Base-by-base conservation (phyloP, 495 filamentous ascomycete species). In the Penicillium silybi region DNA sequence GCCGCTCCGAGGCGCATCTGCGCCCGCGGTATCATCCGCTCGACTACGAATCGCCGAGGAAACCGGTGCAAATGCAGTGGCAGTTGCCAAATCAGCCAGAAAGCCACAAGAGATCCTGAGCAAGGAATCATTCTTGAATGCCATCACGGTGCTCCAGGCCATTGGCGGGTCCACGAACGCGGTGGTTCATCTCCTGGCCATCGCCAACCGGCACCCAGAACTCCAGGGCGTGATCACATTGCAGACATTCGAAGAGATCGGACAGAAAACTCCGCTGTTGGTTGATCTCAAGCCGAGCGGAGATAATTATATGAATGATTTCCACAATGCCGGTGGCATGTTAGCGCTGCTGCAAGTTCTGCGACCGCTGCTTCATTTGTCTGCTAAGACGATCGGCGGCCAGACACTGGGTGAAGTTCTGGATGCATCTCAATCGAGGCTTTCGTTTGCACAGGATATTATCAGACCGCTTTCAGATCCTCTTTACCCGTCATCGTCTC, bases 131-230 rank as follows among this genome's bases (percentile, higher is more conserved):
- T 86, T 88, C 56, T 58, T 80, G 41, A 88, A 88, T 59, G 84
- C 84, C 40, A 83, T 85, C 56, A 84, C 72, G 2, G 84, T 87
- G 0, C 73, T 88, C 2, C 85, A 87, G 52, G 84, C 85, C 17
- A 84, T 87, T 38, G 84, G 85, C 18, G 85, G 85, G 16, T 85
- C 82, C 0, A 87, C 84, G 1, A 88, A 87, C 66, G 83, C 81
- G 4, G 73, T 88, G 6, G 79, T 87, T 0, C 85, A 88, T 55
- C 64, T 88, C 9, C 65, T 88, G 63, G 85, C 85, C 17, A 85
- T 86, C 49, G 67, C 71, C 18, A 83, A 83, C 62, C 71, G 83
- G 16, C 83, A 86, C 54, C 81, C 81, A 0, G 51, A 56, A 2
- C 51, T 86, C 5, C 70, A 76, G 13, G 81, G 80, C 0, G 66